Conservation (phyloP, 495 filamentous ascomycete species). For the Lophiotrema nucula region DNA sequence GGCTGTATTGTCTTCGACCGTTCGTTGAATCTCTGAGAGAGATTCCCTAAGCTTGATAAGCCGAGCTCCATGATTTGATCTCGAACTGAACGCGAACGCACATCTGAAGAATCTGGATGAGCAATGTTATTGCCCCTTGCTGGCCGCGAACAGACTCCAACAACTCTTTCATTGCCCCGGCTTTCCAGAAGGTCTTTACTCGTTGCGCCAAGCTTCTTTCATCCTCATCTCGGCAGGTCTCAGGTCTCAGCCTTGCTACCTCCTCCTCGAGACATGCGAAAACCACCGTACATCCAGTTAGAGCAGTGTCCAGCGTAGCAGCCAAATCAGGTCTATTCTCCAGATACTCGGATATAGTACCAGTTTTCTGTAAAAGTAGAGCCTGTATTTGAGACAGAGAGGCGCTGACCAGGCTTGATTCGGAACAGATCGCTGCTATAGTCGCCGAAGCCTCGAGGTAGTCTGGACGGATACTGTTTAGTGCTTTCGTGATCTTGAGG, state of each 20-base stretch:
- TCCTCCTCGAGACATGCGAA: conserved; percentile 12
- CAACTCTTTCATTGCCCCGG: neutral
- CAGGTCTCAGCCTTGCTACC: neutral
- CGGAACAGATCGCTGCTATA: conserved; percentile 18
- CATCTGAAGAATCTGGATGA: conserved; percentile 6
- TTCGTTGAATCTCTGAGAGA: neutral
- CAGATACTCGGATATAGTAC: neutral
- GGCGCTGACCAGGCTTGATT: conserved; percentile 14
- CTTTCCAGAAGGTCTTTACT: conserved; percentile 1
- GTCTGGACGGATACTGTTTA: conserved; percentile 4
- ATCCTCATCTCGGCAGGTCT: neutral
- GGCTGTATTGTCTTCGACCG: neutral
- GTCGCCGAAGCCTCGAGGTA: conserved; percentile 10
- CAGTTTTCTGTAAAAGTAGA: conserved; percentile 2
- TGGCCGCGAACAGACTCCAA: neutral
- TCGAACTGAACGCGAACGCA: neutral
- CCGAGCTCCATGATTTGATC: neutral
- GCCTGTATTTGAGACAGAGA: conserved; percentile 8
- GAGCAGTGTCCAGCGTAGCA: conserved; percentile 10
- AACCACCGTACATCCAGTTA: conserved; percentile 18
- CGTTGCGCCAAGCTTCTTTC: neutral
- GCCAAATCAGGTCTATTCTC: conserved; percentile 11
- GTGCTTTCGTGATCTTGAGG: conserved; percentile 6
- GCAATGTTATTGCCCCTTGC: neutral
- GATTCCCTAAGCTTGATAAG: neutral